Base-by-base conservation (phyloP, 495 filamentous ascomycete genomes). In the Xanthoparmelia taractica region DNA sequence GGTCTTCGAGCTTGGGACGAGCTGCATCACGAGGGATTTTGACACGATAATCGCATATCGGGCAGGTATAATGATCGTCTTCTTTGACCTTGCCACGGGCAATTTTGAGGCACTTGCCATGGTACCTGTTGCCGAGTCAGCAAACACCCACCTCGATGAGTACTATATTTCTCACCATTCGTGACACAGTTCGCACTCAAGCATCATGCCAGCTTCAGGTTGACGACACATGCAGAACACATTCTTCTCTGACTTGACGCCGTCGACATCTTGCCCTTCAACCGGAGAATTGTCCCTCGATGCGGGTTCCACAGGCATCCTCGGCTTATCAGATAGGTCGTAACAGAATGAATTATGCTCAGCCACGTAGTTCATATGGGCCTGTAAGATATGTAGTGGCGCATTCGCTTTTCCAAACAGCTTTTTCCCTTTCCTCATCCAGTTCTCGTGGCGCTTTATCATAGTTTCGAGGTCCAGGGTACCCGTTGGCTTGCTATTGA, bases 381-480 rank as follows among this genome's bases (percentile, higher is more conserved):
- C 85, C 64, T 89, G 89, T 33, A 99, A 76, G 65, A 99, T 99
- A 70, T 97, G 94, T 36, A 99, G 74, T 15, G 94, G 94, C 5
- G 94, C 94, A 72, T 99, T 99, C 4, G 95, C 92, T 75, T 99
- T 99, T 43, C 95, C 95, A 68, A 99, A 99, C 0, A 99, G 77
- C 75, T 97, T 97, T 76, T 99, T 99, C 36, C 94, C 94, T 68
- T 92, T 90, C 48, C 94, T 80, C 94, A 99, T 99, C 94, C 94
- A 99, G 72, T 99, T 95, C 69, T 97, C 94, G 67, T 99, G 94
- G 17, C 90, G 86, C 71, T 92, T 96, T 72, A 96, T 90, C 71
- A 97, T 91, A 67, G 90, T 91, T 70, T 99, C 94, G 29, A 99
- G 80, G 72, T 99, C 94, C 54, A 95, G 80, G 0, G 93, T 95